phyloP scores from a whole-genome alignment of 805 yeast genomes.

The Candida multigemmis region DNA sequence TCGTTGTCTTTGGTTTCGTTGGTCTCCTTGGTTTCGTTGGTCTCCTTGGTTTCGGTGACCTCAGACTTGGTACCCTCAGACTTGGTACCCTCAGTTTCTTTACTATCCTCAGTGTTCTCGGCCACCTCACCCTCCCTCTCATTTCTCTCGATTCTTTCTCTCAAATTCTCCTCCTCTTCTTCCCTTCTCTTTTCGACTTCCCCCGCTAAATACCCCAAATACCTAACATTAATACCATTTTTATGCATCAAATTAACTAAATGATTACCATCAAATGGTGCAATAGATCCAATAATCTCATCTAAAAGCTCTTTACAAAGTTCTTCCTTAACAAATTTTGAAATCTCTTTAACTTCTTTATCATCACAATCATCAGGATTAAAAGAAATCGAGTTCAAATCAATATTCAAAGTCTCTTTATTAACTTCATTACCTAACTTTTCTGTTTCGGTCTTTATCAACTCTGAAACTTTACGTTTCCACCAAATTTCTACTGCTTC shows the following conservation, averaged over 20 bases:
- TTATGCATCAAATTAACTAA: constrained; percentile 62
- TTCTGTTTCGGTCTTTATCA: constrained; percentile 42
- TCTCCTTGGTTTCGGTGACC: constrained; percentile 9
- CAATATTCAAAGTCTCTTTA: constrained; percentile 43
- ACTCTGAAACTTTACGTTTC: constrained; percentile 52
- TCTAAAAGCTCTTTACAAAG: constrained; percentile 57
- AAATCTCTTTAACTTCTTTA: constrained; percentile 58
- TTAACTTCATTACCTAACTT: constrained; percentile 29
- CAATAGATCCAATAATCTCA: constrained; percentile 44
- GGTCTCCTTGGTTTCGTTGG: constrained; percentile 17
- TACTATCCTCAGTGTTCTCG: constrained; percentile 16
- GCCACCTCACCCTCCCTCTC: constrained; percentile 14
- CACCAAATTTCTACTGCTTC: constrained; percentile 94
- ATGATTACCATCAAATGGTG: constrained; percentile 79
- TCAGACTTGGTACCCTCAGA: constrained; percentile 8
- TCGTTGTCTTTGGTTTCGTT: constrained; percentile 15
- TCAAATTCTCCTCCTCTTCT: constrained; percentile 8
- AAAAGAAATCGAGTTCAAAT: constrained; percentile 45
- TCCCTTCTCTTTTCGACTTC: constrained; percentile 13
- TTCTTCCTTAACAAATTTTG: constrained; percentile 48
- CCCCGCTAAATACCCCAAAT: constrained; percentile 58
- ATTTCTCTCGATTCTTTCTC: constrained; percentile 14
- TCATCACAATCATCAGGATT: constrained; percentile 73
- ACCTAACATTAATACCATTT: constrained; percentile 82
- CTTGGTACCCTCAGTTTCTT: constrained; percentile 11